Conservation (phyloP, 768 basidiomycete species). For the Leccinum truebloodii region DNA sequence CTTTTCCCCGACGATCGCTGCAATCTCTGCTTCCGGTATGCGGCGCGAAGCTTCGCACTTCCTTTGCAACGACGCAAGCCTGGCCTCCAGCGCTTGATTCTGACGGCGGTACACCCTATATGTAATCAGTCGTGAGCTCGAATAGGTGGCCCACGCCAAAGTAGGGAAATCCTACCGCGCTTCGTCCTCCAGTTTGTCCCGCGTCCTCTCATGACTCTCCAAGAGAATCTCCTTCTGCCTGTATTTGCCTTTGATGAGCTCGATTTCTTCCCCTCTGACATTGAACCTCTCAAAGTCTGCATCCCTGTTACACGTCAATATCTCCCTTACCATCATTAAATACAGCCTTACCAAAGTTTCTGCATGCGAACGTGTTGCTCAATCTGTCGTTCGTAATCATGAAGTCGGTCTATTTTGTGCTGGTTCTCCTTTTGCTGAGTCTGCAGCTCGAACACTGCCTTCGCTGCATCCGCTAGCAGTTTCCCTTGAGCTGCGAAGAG, state of each 20-base stretch:
- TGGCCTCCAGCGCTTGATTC: slow-evolving; percentile 63
- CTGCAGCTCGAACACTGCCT: slow-evolving; percentile 68
- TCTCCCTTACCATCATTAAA: background rate
- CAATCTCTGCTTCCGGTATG: slow-evolving; percentile 43
- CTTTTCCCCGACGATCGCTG: slow-evolving; percentile 49
- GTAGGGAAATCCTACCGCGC: slow-evolving; percentile 48
- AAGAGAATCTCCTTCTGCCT: slow-evolving; percentile 68
- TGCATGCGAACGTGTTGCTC: slow-evolving; percentile 78
- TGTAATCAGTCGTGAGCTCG: slow-evolving; percentile 26
- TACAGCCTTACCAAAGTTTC: slow-evolving; percentile 65
- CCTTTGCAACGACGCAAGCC: slow-evolving; percentile 46
- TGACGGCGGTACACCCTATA: slow-evolving; percentile 57
- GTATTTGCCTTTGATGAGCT: slow-evolving; percentile 54
- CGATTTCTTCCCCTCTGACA: slow-evolving; percentile 59
- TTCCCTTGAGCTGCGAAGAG: slow-evolving; percentile 68
- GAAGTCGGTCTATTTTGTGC: slow-evolving; percentile 78
- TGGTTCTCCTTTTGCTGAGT: slow-evolving; percentile 76
- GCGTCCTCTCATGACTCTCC: slow-evolving; percentile 56
- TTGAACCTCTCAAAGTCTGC: slow-evolving; percentile 72
- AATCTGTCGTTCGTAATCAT: slow-evolving; percentile 87
- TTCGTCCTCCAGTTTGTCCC: slow-evolving; percentile 54
- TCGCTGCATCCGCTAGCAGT: slow-evolving; percentile 66
- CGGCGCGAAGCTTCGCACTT: slow-evolving; percentile 39
- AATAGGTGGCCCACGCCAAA: background rate
- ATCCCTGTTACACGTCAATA: slow-evolving; percentile 52